A percentile compares a stretch with the other conserved stretches of the same genome.
These are phyloP conservation scores for Termitomyces sp. DNA, from an alignment of 768 basidiomycete species.

Conservation along the genomic window DNA sequence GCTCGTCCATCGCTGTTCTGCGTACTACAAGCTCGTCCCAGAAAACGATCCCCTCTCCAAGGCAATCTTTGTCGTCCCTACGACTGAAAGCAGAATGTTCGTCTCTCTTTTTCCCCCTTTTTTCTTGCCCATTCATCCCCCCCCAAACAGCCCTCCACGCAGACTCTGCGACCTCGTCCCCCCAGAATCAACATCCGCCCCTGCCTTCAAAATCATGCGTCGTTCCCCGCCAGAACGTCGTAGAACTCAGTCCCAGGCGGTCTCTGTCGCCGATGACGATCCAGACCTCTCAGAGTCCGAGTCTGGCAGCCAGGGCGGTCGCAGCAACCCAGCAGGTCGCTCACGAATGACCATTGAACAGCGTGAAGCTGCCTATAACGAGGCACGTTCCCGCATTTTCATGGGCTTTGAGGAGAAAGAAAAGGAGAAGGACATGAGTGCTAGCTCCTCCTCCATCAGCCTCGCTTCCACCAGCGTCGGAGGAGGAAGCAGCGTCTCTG, in stretches of 20 bases:
- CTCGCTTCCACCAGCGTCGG: too few relatives aligned
- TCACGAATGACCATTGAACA: conserved; percentile 78
- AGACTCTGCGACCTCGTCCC: conserved; percentile 76
- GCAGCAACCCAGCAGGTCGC: conserved; percentile 14
- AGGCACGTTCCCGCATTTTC: conserved; percentile 82
- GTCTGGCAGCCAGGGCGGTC: too few relatives aligned
- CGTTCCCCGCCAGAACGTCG: conserved; percentile 47
- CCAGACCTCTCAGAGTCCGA: conserved; percentile 62
- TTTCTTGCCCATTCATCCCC: conserved; percentile 5
- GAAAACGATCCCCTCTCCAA: conserved; percentile 66
- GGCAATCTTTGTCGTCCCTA: conserved; percentile 49
- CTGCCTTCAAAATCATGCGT: conserved; percentile 88
- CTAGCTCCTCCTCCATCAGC: too few relatives aligned
- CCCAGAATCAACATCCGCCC: conserved; percentile 58
- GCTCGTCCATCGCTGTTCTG: conserved; percentile 80
- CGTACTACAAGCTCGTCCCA: conserved; percentile 70
- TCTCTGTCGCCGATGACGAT: conserved; percentile 72
- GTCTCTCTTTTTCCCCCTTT: conserved; percentile 22
- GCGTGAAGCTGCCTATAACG: conserved; percentile 85
- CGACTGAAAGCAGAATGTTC: conserved; percentile 71
- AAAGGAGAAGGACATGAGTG: conserved; percentile 49
- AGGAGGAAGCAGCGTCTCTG: too few relatives aligned
- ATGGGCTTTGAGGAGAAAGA: conserved; percentile 67
- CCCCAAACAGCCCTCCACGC: conserved; percentile 55
- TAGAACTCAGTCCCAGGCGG: conserved; percentile 62